These are phyloP conservation scores for Onygenales sp. DNA, from an alignment of 2,329 filamentous ascomycete species.

Conservation along the genomic window DNA sequence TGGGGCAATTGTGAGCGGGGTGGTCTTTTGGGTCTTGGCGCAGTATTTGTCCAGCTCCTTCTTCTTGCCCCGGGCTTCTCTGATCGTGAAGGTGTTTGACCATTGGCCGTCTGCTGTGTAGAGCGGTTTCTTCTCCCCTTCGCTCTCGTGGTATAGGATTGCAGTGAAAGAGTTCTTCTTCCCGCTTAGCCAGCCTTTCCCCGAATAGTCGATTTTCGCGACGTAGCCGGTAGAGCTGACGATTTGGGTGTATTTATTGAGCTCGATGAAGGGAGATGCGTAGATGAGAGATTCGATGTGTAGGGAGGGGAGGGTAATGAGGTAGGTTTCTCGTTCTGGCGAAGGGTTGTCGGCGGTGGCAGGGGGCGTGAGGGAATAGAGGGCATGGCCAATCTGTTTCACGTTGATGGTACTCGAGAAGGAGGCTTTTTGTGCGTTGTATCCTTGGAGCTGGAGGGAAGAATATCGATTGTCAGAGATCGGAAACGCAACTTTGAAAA, in stretches of 20 bases:
- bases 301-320: conserved; percentile 82
- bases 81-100: conserved; percentile 74
- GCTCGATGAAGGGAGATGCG: conserved; percentile 70
- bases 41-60: conserved; percentile 50
- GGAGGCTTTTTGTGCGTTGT: conserved; percentile 93
- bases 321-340: conserved; percentile 55
- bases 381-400: conserved; percentile 85
- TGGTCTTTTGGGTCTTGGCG: conserved; percentile 48
- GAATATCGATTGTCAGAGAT: neutral
- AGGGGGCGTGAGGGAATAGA: conserved; percentile 55
- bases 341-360: conserved; percentile 42
- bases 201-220: conserved; percentile 83
- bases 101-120: conserved; percentile 83
- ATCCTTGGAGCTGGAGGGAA: conserved; percentile 52
- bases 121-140: conserved; percentile 59
- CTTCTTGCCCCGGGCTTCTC: conserved; percentile 49
- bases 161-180: conserved; percentile 91
- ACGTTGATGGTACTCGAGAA: conserved; percentile 91
- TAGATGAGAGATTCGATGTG: conserved; percentile 88
- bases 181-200: conserved; percentile 87
- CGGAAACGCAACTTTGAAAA: neutral
- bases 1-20: conserved; percentile 61
- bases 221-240: conserved; percentile 78
- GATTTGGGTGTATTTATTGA: conserved; percentile 78
- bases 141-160: conserved; percentile 56